Evolutionary conservation across 371 early-diverging fungal genomes (phyloP), one percentile per base, ranked within the genome.

Genomic region (Syncephalastrum racemosum): DNA sequence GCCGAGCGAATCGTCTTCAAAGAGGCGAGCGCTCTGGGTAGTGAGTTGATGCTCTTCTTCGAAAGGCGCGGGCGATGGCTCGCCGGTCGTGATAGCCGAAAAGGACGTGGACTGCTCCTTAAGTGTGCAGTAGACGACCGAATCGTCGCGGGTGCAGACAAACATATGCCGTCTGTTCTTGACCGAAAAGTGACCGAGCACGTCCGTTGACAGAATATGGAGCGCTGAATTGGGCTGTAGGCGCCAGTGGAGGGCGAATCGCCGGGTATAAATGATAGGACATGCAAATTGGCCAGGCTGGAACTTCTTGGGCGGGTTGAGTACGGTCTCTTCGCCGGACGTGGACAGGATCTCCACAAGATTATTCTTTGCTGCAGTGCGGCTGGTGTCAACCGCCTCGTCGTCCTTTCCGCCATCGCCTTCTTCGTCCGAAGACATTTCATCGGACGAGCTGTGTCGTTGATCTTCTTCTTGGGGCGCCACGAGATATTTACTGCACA

Each of bases 211-310:
- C 12, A 90, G 71, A 15, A 72, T 73, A 50, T 77, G 86, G 14
- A 87, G 68, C 0, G 92, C 93, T 40, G 82, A 71, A 14, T 77
- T 75, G 0, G 90, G 86, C 49, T 76, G 79, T 24, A 94, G 66
- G 15, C 94, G 80, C 87, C 89, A 89, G 57, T 92, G 92, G 1
- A 92, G 59, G 2, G 87, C 83, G 58, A 91, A 90, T 15, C 71
- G 66, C 22, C 77, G 75, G 14, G 75, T 75, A 54, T 80, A 87
- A 1, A 89, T 81, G 8, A 84, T 55, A 0, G 87, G 84, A 24
- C 91, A 91, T 13, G 84, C 83, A 59, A 91, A 91, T 58, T 88
- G 89, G 0, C 91, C 91, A 5, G 84, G 80, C 2, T 59, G 43
- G 45, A 77, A 75, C 24, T 70, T 76, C 18, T 68, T 70, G 6